These are phyloP conservation scores for Trametes sanguinea DNA, from an alignment of 768 basidiomycete genomes.

Conservation along the genomic window DNA sequence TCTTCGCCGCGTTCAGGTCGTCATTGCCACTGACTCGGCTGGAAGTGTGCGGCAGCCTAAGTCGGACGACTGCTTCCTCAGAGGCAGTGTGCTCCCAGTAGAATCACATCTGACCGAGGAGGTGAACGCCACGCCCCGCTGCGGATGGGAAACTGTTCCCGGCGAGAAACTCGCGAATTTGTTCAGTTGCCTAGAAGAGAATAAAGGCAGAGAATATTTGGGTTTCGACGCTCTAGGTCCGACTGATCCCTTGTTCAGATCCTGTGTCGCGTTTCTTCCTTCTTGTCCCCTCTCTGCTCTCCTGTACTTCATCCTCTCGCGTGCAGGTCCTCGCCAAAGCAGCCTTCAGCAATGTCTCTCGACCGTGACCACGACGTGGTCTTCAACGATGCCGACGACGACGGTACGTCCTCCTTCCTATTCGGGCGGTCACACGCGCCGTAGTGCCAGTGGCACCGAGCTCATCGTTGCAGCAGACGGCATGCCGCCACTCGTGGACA, in stretches of 20 bases:
- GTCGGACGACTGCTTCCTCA: slow-evolving; percentile 3
- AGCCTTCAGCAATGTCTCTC: slow-evolving; percentile 12
- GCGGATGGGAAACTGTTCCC: slow-evolving; percentile 14
- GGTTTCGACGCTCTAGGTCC: slow-evolving; percentile 29
- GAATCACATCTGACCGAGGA: slow-evolving; percentile 9
- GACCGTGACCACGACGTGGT: slow-evolving; percentile 32
- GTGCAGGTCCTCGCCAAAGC: not conserved
- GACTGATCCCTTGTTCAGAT: slow-evolving; percentile 22
- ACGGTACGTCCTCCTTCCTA: slow-evolving; percentile 34
- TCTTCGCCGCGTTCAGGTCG: not conserved
- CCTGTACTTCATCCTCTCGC: slow-evolving; percentile 11
- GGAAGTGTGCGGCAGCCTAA: slow-evolving; percentile 11
- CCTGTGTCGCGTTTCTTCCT: slow-evolving; percentile 18
- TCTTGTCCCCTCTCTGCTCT: slow-evolving; percentile 1
- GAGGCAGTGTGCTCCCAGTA: slow-evolving; percentile 6
- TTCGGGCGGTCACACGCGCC: slow-evolving; percentile 22
- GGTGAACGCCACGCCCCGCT: slow-evolving; percentile 14
- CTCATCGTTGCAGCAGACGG: slow-evolving; percentile 30
- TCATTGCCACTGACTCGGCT: slow-evolving; percentile 15
- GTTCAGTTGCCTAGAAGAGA: slow-evolving; percentile 29
- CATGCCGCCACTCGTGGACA: slow-evolving; percentile 49
- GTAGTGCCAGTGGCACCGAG: slow-evolving; percentile 16
- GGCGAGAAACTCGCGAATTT: slow-evolving; percentile 10
- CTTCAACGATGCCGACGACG: slow-evolving; percentile 37
- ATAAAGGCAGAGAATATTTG: slow-evolving; percentile 31